Evolutionary conservation across 2,329 filamentous ascomycete genomes (phyloP), one percentile per base, ranked within the genome.

Genomic region (Fusarium pseudograminearum): DNA sequence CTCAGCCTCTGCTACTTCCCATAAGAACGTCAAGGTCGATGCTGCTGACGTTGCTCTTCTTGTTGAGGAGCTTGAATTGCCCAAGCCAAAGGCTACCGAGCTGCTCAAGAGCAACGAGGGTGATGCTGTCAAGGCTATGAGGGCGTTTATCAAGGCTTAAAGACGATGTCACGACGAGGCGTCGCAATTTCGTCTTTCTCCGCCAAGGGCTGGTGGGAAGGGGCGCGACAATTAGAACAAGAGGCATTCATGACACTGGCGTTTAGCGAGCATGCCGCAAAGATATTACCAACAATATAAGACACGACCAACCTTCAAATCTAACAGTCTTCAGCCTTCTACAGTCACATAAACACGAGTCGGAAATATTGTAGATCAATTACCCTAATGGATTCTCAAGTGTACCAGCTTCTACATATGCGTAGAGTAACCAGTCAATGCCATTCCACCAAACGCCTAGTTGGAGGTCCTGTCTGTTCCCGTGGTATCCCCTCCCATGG

Each of bases 1-100:
- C 5, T 69, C 34, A 61, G 61, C 75, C 7, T 67, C 73, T 14
- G 65, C 75, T 7, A 75, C 80, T 10, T 78, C 78, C 18, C 82
- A 82, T 67, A 89, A 87, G 80, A 87, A 86, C 76, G 86, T 94
- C 75, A 95, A 94, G 83, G 88, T 95, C 46, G 91, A 94, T 65
- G 80, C 87, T 8, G 88, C 86, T 4, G 91, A 95, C 78, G 90
- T 95, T 7, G 79, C 85, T 7, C 79, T 95, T 51, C 77, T 95
- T 78, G 90, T 91, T 15, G 88, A 92, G 48, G 86, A 94, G 77
- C 84, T 94, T 33, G 92, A 95, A 65, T 77, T 95, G 36, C 80
- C 87, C 2, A 94, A 93, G 79, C 73, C 82, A 4, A 93, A 90
- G 78, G 93, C 91, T 3, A 94, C 90, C 3, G 92, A 95, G 65